phyloP scores from a whole-genome alignment of 768 basidiomycete species.

The Mrakia hoshinonis region DNA sequence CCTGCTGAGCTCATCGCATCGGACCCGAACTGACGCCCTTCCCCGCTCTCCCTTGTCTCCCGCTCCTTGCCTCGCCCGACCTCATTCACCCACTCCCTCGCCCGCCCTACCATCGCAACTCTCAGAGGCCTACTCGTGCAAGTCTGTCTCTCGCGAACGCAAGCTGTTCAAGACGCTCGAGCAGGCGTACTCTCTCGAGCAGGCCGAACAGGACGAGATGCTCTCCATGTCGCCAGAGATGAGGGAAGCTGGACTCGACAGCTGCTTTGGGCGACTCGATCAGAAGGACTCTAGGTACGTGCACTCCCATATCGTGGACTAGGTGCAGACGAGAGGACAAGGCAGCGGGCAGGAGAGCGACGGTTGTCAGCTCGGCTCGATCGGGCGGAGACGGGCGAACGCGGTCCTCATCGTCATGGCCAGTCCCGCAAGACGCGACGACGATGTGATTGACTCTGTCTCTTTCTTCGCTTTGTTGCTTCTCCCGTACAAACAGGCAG shows the following conservation, averaged over 20 bases:
- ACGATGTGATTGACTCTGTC: not conserved
- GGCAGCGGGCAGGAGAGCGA: not conserved
- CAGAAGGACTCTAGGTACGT: slow-evolving; percentile 28
- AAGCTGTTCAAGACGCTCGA: slow-evolving; percentile 90
- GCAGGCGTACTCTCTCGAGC: slow-evolving; percentile 62
- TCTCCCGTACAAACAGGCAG: slow-evolving; percentile 43
- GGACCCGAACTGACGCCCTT: not conserved
- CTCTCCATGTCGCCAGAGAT: slow-evolving; percentile 22
- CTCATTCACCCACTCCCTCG: not conserved
- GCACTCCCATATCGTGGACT: not conserved
- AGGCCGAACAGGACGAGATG: slow-evolving; percentile 45
- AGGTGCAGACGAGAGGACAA: not conserved
- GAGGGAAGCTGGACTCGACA: slow-evolving; percentile 18
- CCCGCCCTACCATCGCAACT: not conserved
- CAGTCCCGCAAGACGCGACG: not conserved
- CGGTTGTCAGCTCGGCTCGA: not conserved
- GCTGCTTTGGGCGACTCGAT: slow-evolving; percentile 28
- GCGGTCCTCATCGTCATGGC: not conserved
- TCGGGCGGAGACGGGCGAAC: not conserved
- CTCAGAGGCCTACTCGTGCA: slow-evolving; percentile 74
- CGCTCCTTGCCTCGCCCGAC: not conserved
- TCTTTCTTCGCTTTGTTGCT: not conserved
- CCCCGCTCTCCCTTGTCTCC: not conserved
- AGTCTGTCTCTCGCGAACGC: slow-evolving; percentile 94
- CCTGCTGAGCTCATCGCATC: not conserved